These are phyloP conservation scores for Ampelomyces quisqualis DNA, from an alignment of 2,329 filamentous ascomycete genomes.

Conservation along the genomic window DNA sequence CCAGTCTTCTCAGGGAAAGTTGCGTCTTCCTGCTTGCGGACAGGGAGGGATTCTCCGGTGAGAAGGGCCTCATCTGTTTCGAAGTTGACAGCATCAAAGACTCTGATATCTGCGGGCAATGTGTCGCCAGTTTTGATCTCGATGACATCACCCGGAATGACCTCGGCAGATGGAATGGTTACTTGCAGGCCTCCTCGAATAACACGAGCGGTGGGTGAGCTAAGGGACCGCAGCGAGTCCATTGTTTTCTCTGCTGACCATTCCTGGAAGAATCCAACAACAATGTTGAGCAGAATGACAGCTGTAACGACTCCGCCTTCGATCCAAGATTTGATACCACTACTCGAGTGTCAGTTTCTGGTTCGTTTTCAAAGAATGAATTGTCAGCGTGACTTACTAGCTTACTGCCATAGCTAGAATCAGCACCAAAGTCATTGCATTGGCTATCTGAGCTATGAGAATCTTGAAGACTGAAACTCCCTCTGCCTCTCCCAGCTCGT, in stretches of 20 bases:
- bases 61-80: constrained; percentile 72
- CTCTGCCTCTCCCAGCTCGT: constrained; percentile 69
- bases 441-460: constrained; percentile 69
- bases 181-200: constrained; percentile 57
- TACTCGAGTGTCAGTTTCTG: too few relatives aligned
- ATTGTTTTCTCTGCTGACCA: constrained; percentile 53
- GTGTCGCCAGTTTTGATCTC: constrained; percentile 65
- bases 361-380: too few relatives aligned
- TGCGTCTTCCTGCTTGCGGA: constrained; percentile 61
- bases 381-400: too few relatives aligned
- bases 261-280: constrained; percentile 51
- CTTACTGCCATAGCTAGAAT: constrained; percentile 53
- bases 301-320: constrained; percentile 52
- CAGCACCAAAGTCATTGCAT: constrained; percentile 74
- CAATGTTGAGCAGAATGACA: constrained; percentile 50
- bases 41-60: constrained; percentile 69
- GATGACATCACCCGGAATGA: constrained; percentile 68
- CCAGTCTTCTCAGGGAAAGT: constrained; percentile 57
- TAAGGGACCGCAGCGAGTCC: constrained; percentile 51
- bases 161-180: constrained; percentile 56
- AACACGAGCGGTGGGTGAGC: constrained; percentile 48
- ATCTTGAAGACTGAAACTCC: constrained; percentile 71
- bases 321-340: constrained; percentile 50
- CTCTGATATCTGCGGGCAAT: constrained; percentile 65
- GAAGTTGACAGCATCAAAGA: constrained; percentile 68